Evolutionary conservation across 129 eudicot genomes (phyloP).

Genomic region (Arctium minus): DNA sequence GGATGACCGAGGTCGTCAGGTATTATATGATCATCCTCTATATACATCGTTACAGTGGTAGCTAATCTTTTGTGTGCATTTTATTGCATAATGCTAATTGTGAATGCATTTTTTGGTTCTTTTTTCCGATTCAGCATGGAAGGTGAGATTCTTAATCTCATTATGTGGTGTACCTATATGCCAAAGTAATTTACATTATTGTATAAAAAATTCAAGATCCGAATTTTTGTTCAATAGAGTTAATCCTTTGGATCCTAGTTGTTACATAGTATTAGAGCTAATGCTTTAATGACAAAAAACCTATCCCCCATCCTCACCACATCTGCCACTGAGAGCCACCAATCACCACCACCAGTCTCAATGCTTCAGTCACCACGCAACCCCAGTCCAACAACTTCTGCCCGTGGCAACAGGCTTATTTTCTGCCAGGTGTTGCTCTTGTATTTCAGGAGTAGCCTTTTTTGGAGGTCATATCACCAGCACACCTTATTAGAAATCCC

Average conservation of each 20-base stretch:
- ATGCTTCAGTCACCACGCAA: too few relatives aligned
- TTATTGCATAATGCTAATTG: neutral
- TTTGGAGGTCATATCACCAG: too few relatives aligned
- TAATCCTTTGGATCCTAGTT: neutral
- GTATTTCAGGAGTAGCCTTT: too few relatives aligned
- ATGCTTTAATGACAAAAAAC: neutral
- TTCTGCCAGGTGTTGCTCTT: too few relatives aligned
- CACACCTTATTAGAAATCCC: too few relatives aligned
- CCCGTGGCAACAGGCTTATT: too few relatives aligned
- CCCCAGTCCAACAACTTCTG: too few relatives aligned
- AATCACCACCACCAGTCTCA: too few relatives aligned
- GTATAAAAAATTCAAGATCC: neutral
- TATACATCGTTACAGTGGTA: neutral
- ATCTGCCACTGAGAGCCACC: too few relatives aligned
- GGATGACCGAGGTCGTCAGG: conserved; percentile 98
- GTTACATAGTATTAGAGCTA: too few relatives aligned
- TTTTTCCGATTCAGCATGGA: neutral
- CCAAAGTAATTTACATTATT: neutral
- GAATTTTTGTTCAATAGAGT: neutral
- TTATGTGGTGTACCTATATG: neutral
- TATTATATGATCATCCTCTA: conserved; percentile 23
- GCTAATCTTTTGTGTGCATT: neutral
- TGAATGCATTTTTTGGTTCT: neutral
- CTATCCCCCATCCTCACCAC: neutral
- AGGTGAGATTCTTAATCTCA: neutral